phyloP scores from a whole-genome alignment of 2,329 filamentous ascomycete genomes.

The Pyrenophora graminea region DNA sequence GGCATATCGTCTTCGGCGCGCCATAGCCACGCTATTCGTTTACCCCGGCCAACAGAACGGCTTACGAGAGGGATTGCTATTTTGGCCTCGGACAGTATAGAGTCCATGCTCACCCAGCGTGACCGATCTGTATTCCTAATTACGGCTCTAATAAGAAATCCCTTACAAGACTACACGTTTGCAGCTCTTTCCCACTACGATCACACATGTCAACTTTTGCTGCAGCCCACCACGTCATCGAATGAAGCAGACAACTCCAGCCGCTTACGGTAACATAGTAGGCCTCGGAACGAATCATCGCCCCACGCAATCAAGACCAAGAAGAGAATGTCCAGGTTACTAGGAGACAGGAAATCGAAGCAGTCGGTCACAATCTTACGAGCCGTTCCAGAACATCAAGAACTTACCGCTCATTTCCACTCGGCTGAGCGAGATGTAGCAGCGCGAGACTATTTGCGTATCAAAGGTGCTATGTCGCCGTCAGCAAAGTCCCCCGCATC shows the following conservation, averaged over 20 bases:
- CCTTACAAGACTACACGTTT: constrained; percentile 13
- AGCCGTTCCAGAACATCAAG: constrained; percentile 39
- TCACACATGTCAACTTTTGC: constrained; percentile 3
- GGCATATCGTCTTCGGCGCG: constrained; percentile 13
- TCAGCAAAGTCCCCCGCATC: constrained; percentile 20
- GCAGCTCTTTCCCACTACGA: constrained; percentile 10
- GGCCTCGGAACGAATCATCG: constrained; percentile 7
- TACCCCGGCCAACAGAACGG: constrained; percentile 12
- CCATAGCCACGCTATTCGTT: constrained; percentile 18
- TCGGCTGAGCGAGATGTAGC: constrained; percentile 48
- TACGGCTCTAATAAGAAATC: constrained; percentile 13
- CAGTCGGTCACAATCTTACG: constrained; percentile 40
- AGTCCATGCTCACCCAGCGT: constrained; percentile 24
- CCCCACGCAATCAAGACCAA: constrained; percentile 14
- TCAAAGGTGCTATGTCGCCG: constrained; percentile 36
- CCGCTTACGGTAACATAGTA: not conserved
- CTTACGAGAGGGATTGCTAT: constrained; percentile 24
- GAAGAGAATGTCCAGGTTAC: constrained; percentile 26
- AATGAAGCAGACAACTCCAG: constrained; percentile 1
- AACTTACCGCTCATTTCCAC: constrained; percentile 29
- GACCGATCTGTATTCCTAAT: constrained; percentile 14
- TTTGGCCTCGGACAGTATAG: constrained; percentile 23
- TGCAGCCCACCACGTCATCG: constrained; percentile 5
- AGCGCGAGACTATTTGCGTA: constrained; percentile 16
- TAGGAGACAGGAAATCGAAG: constrained; percentile 26